A percentile compares a stretch with the other conserved stretches of the same genome.
These are phyloP conservation scores for Cystobasidiaceae sp. DNA, from an alignment of 1,284 basidiomycete genomes.

Conservation along the genomic window DNA sequence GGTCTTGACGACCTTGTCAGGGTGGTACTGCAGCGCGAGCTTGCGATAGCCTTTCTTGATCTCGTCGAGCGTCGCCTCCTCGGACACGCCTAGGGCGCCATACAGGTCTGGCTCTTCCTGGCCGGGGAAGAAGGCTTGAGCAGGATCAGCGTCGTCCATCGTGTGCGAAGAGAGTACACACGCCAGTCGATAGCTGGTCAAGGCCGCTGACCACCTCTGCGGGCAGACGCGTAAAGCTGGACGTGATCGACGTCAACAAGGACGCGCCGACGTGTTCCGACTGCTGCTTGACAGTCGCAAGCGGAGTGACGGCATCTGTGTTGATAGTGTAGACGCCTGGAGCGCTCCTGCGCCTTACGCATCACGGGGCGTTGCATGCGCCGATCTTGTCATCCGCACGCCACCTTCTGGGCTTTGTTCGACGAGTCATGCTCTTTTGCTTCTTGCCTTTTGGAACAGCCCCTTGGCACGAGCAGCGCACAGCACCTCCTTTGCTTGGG, in stretches of 20 bases:
- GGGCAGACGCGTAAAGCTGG: not conserved
- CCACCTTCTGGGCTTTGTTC: not conserved
- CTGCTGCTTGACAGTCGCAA: too few relatives aligned
- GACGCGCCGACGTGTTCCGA: too few relatives aligned
- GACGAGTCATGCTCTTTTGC: not conserved
- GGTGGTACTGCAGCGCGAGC: conserved; percentile 74
- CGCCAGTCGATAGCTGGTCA: not conserved
- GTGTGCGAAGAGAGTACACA: not conserved
- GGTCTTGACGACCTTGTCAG: conserved; percentile 46
- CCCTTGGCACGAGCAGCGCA: too few relatives aligned
- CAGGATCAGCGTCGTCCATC: conserved; percentile 26
- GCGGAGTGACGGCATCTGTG: too few relatives aligned
- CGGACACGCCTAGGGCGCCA: conserved; percentile 30
- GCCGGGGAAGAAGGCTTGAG: conserved; percentile 19
- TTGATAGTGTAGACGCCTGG: too few relatives aligned
- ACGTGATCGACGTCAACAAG: not conserved
- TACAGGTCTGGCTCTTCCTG: conserved; percentile 37
- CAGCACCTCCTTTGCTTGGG: too few relatives aligned
- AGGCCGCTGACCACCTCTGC: too few relatives aligned
- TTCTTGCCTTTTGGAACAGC: too few relatives aligned
- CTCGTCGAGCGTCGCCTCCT: conserved; percentile 28
- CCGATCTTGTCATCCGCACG: not conserved
- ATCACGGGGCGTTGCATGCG: too few relatives aligned
- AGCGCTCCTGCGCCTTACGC: too few relatives aligned
- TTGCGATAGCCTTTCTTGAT: conserved; percentile 61